Evolutionary conservation across 2,329 filamentous ascomycete genomes (phyloP), one percentile per base, ranked within the genome.

Genomic region (Penicillium sp.): DNA sequence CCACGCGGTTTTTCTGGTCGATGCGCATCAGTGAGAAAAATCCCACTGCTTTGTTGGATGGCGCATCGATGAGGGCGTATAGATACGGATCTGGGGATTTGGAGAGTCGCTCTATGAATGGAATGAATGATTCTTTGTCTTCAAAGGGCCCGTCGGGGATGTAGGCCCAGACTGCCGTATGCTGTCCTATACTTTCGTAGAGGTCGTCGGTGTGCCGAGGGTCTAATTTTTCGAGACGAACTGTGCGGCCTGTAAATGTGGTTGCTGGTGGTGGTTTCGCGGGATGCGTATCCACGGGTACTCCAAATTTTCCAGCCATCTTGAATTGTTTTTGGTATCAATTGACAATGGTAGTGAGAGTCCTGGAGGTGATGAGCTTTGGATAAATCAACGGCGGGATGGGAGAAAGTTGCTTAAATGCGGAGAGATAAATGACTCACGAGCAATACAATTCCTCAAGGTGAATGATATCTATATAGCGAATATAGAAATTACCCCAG

Each of bases 1-100:
- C 71, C 13, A 77, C 75, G 3, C 80, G 77, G 57, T 87, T 76
- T 0, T 62, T 60, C 0, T 80, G 75, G 7, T 79, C 73, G 51
- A 84, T 80, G 55, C 77, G 77, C 62, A 85, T 69, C 51, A 78
- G 61, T 13, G 55, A 60, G 50, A 62, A 59, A 57, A 62, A 58
- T 23, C 62, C 59, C 14, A 60, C 33, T 48, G 62, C 46, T 46
- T 62, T 63, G 19, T 54, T 37, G 23, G 23, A 45, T 23, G 53
- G 14, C 9, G 33, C 43, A 3, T 74, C 73, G 13, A 79, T 60
- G 23, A 83, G 73, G 23, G 77, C 72, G 61, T 76, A 83, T 65
- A 75, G 77, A 33, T 76, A 63, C 0, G 73, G 70, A 46, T 78
- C 73, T 4, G 61, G 49, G 0, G 67, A 66, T 5, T 64, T 62